Evolutionary conservation across 2,329 filamentous ascomycete species (phyloP).

Genomic region (Whalleya microplaca): DNA sequence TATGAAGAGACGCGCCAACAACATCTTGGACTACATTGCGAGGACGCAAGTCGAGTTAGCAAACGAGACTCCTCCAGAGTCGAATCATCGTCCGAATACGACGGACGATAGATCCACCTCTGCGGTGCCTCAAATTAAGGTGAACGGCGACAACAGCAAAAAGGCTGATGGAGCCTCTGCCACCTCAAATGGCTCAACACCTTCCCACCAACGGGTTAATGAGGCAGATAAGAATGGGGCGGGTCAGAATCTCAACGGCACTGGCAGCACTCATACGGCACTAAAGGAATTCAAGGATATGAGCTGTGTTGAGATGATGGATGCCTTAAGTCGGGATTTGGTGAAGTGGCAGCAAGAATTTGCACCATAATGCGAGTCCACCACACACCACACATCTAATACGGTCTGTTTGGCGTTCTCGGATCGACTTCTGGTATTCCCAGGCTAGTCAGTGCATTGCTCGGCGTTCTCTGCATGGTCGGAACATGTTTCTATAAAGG

Average conservation of each 20-base stretch:
- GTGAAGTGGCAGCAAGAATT: constrained; percentile 85
- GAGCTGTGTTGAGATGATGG: constrained; percentile 88
- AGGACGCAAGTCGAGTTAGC: constrained; percentile 88
- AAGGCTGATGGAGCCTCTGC: constrained; percentile 17
- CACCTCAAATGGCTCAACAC: constrained; percentile 35
- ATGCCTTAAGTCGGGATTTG: constrained; percentile 76
- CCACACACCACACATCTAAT: neutral
- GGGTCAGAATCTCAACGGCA: too few relatives aligned
- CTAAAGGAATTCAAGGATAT: constrained; percentile 71
- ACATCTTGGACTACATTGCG: constrained; percentile 87
- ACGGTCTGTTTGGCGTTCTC: constrained; percentile 14
- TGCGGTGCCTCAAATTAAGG: constrained; percentile 36
- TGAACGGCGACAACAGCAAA: constrained; percentile 40
- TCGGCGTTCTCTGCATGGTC: constrained; percentile 26
- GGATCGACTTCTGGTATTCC: constrained; percentile 20
- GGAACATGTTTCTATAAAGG: neutral
- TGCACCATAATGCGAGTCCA: constrained; percentile 37
- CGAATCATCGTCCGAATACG: constrained; percentile 46
- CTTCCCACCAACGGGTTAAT: too few relatives aligned
- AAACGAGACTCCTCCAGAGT: constrained; percentile 56
- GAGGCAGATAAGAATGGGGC: too few relatives aligned
- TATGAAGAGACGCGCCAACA: constrained; percentile 81
- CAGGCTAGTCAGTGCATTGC: constrained; percentile 26
- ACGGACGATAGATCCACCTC: constrained; percentile 43
- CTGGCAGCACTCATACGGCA: constrained; percentile 32